phyloP scores from a whole-genome alignment of 345 rosid genomes.

The Moringa oleifera region DNA sequence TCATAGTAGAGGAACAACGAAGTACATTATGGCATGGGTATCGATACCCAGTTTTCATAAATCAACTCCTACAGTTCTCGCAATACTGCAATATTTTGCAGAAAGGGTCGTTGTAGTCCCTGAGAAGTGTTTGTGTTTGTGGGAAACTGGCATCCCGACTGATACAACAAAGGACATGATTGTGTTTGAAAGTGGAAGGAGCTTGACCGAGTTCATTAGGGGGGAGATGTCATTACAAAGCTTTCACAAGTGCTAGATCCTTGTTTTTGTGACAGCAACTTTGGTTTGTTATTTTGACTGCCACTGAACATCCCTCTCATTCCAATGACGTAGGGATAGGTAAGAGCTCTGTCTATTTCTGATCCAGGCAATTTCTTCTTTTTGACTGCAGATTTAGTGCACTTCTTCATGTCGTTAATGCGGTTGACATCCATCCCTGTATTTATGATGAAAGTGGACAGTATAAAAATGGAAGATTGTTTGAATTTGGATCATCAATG shows the following conservation, averaged over 20 bases:
- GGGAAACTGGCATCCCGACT: conserved; percentile 71
- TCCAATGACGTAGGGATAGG: conserved; percentile 65
- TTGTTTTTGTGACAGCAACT: conserved; percentile 69
- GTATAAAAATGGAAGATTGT: no score
- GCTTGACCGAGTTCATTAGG: conserved; percentile 49
- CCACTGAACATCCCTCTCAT: conserved; percentile 90
- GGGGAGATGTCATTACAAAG: conserved; percentile 82
- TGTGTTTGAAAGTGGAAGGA: conserved; percentile 53
- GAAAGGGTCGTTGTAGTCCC: conserved; percentile 80
- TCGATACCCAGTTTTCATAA: conserved; percentile 39
- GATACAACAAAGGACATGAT: conserved; percentile 58
- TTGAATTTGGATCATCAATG: no score
- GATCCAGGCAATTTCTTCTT: conserved; percentile 55
- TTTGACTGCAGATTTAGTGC: conserved; percentile 60
- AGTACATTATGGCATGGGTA: conserved; percentile 58
- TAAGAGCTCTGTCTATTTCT: conserved; percentile 62
- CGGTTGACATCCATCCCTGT: conserved; percentile 91
- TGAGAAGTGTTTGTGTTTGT: conserved; percentile 51
- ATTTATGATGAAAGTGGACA: background rate
- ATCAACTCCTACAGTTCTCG: conserved; percentile 48
- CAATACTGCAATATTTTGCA: conserved; percentile 55
- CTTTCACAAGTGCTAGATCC: conserved; percentile 73
- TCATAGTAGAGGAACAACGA: conserved; percentile 44
- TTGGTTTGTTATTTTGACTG: conserved; percentile 43
- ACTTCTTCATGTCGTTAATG: conserved; percentile 55